Percentiles rank a stretch among this genome's conserved stretches.
Evolutionary conservation across 176 grass and related monocot species (phyloP).

Genomic region (Aechmea fasciata): DNA sequence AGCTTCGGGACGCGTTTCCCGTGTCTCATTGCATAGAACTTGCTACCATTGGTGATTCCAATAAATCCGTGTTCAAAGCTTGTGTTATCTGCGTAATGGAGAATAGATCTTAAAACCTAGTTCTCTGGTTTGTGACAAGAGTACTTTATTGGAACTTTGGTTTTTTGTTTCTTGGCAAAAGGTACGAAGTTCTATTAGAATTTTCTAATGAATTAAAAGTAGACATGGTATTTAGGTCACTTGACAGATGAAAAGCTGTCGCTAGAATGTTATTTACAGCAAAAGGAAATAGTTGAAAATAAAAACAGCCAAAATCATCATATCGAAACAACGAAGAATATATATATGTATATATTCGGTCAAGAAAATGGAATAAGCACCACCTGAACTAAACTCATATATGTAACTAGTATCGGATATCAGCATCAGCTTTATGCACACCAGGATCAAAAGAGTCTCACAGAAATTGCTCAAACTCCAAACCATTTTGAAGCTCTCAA

Average conservation of each 20-base stretch:
- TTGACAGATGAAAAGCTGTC: too few relatives aligned
- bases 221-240: too few relatives aligned
- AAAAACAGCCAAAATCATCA: too few relatives aligned
- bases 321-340: too few relatives aligned
- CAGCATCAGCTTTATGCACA: too few relatives aligned
- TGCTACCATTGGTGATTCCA: constrained; percentile 39
- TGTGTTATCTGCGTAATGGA: constrained; percentile 20
- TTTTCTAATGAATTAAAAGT: neutral
- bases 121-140: neutral
- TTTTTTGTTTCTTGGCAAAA: neutral
- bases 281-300: too few relatives aligned
- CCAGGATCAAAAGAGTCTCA: constrained; percentile 4
- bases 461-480: neutral
- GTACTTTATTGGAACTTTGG: neutral
- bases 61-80: constrained; percentile 43
- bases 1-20: constrained; percentile 67
- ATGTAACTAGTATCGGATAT: too few relatives aligned
- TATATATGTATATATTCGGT: too few relatives aligned
- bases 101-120: neutral
- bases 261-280: too few relatives aligned
- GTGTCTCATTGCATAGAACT: constrained; percentile 80
- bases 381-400: too few relatives aligned
- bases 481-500: neutral
- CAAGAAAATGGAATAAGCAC: too few relatives aligned
- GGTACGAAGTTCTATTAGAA: neutral